Conservation (phyloP, 768 basidiomycete species). For the Tricholoma hemisulphureum region DNA sequence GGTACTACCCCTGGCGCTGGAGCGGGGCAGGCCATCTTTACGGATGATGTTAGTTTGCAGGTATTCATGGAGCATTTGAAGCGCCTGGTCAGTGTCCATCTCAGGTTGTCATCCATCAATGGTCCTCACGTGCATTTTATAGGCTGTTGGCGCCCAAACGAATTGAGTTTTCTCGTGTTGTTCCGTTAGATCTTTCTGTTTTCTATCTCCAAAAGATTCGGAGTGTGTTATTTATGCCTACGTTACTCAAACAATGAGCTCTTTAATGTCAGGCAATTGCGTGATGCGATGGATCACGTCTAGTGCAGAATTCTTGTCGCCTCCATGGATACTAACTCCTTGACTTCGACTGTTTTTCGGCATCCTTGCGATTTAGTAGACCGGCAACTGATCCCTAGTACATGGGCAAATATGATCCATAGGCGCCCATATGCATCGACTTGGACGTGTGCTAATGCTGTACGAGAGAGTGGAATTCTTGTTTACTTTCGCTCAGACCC, state of each 20-base stretch:
- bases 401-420: no score
- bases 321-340: no score
- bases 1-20: constrained; percentile 67
- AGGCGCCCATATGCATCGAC: no score
- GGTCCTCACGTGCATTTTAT: constrained; percentile 4
- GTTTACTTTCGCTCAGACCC: no score
- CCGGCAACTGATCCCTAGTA: no score
- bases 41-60: constrained; percentile 96
- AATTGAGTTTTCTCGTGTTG: constrained; percentile 36
- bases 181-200: constrained; percentile 14
- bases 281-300: not conserved
- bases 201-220: constrained; percentile 9
- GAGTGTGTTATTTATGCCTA: constrained; percentile 7
- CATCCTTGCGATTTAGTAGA: no score
- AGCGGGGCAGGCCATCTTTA: constrained; percentile 92
- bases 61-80: constrained; percentile 98
- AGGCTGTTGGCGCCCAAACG: constrained; percentile 72
- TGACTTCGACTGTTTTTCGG: no score
- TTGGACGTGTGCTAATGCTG: no score
- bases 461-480: no score
- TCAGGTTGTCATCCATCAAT: not conserved
- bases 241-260: constrained; percentile 8
- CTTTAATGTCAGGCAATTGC: not conserved
- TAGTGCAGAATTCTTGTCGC: no score
- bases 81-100: constrained; percentile 61